Base-by-base conservation (phyloP, 2,329 filamentous ascomycete species). In the Stagonosporopsis vannaccii region DNA sequence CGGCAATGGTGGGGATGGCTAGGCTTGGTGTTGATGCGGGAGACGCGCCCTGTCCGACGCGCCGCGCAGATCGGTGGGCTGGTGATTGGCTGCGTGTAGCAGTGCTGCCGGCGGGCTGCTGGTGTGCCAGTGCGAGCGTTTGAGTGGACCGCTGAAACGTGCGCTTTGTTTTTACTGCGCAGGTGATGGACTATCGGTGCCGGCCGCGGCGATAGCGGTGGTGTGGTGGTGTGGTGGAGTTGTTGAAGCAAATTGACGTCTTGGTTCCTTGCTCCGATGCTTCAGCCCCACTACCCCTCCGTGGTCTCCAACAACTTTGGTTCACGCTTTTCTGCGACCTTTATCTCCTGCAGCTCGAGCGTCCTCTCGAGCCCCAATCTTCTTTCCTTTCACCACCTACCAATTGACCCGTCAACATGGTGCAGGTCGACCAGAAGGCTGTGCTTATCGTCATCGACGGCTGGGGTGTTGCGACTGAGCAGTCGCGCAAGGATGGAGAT, bases 391-490 rank as follows among this genome's bases (percentile, higher is more conserved):
- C 35, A 37, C 22, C 17, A 39, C 41, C 35, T 47, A 43, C 45
- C 51, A 65, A 63, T 65, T 68, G 58, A 20, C 48, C 55, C 58
- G 62, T 66, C 77, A 82, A 74, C 64, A 90, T 90, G 87, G 82
- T 82, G 61, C 80, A 86, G 72, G 85, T 88, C 74, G 84, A 90
- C 73, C 86, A 90, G 61, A 90, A 90, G 78, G 83, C 84, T 62
- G 87, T 87, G 62, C 81, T 91, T 70, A 90, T 99, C 85, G 95
- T 98, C 80, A 99, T 99, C 84, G 95, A 99, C 82, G 95, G 95
- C 74, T 99, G 95, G 95, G 95, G 95, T 75, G 87, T 98, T 71
- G 86, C 93, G 70, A 87, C 87, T 62, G 88, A 89, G 66, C 81
- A 88, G 56, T 96, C 92, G 54, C 90, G 90, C 71, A 90, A 91